Evolutionary conservation across 1,284 basidiomycete genomes (phyloP), one percentile per base, ranked within the genome.

Genomic region (Cutaneotrichosporon sp.): DNA sequence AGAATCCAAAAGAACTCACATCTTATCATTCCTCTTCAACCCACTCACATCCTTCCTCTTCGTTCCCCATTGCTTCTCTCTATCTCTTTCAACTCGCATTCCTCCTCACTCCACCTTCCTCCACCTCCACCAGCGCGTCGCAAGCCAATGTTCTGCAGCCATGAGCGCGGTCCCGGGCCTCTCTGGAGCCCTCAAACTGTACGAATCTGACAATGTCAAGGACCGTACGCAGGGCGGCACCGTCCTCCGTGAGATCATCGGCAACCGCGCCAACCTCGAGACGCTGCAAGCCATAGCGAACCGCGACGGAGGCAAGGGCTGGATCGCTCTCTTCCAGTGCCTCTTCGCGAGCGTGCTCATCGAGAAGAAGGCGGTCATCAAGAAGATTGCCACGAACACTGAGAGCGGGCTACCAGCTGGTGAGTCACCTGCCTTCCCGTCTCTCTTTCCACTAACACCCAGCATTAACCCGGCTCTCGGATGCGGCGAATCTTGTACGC

Each of bases 311-410:
- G 85, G 85, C 9, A 80, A 81, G 52, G 70, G 77, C 26, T 96
- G 91, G 91, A 79, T 88, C 40, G 81, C 84, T 9, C 81, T 92
- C 2, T 91, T 90, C 71, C 86, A 91, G 72, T 86, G 86, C 22
- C 81, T 95, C 11, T 93, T 92, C 76, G 80, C 81, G 13, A 80
- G 85, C 11, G 87, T 93, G 56, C 72, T 82, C 21, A 82, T 81
- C 64, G 91, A 96, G 80, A 88, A 86, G 76, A 72, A 71, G 58
- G 61, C 61, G 5, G 69, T 65, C 50, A 75, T 83, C 65, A 87
- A 85, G 76, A 88, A 87, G 72, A 78, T 70, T n/a, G 65, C 70
- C 10, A 62, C 66, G 7, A 31, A 53, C 30, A 53, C 51, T 8
- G 30, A 40, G 26, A 56, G 22, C 16, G 38, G 55, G 9, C 47